Evolutionary conservation across 2,329 filamentous ascomycete genomes (phyloP).

Genomic region (Neopestalotiopsis rosae): DNA sequence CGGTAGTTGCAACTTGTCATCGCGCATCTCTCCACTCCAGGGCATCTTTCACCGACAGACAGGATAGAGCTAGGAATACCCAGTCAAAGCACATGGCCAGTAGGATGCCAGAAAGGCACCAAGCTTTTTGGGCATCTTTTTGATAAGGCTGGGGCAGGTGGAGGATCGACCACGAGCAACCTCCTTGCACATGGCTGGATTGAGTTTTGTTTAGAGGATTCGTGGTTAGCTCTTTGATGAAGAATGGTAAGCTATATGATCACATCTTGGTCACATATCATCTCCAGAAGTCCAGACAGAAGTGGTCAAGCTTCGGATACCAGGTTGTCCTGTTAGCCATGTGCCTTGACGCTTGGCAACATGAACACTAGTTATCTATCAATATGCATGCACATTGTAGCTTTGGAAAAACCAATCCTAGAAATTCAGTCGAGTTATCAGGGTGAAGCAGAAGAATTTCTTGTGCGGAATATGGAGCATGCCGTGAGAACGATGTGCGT

Average conservation of each 20-base stretch:
- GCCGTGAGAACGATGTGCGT: conserved; percentile 26
- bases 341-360: not conserved
- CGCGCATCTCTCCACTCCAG: conserved; percentile 12
- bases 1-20: conserved; percentile 2
- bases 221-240: not conserved
- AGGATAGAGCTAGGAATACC: conserved; percentile 14
- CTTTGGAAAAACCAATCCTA: not conserved
- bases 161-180: not conserved
- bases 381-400: not conserved
- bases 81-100: conserved; percentile 1
- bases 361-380: too few species aligned
- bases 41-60: conserved; percentile 17
- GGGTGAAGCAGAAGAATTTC: too few species aligned
- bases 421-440: not conserved
- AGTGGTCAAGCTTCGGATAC: not conserved
- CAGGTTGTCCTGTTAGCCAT: not conserved
- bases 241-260: not conserved
- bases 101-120: conserved; percentile 6
- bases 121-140: conserved; percentile 11
- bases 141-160: not conserved
- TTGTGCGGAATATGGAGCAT: not conserved
- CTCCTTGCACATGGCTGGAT: not conserved
- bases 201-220: not conserved
- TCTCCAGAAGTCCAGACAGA: not conserved
- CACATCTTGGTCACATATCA: not conserved